Evolutionary conservation across 306 rosid species (phyloP), one percentile per base, ranked within the genome.

Genomic region (Ziziphus jujuba): DNA sequence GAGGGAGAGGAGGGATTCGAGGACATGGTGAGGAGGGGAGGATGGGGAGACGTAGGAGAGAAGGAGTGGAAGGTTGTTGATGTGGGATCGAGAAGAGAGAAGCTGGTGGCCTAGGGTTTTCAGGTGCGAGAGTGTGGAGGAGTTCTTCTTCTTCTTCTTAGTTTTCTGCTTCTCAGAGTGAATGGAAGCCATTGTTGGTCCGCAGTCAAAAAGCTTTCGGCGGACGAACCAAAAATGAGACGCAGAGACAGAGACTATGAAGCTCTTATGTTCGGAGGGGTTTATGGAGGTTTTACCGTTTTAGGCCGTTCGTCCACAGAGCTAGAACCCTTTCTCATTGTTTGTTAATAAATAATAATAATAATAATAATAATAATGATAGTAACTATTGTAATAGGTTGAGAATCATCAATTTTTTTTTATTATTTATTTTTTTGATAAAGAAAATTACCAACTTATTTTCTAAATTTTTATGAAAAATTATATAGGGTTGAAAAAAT

Each of bases 51-150:
- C 78, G 80, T 48, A 78, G 19, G 81, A 72, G 69, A 90, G 89
- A 19, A 93, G 96, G 2, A 79, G 62, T 24, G 97, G 97, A 62
- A 93, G 98, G 73, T 93, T 90, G 85, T 93, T 90, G 77, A 86
- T 78, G 81, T 93, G 87, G 22, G 66, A 67, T 9, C 95, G 71
- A 22, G 92, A 90, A 1, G 97, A 81, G 67, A 90, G 99, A 3
- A 93, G 86, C 68, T 90, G 73, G 21, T 47, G 73, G 0, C 99
- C 99, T 68, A 93, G 85, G 80, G 95, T 69, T 80, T 84, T 80
- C 23, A 93, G 85, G n/a, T 86, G 83, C 16, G 87, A 70, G 21
- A 93, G 77, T 52, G 70, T 76, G 65, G 72, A 72, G 81, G 22
- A 52, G 50, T 63, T 77, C 21, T 61, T 74, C 63, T 66, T 82